These are phyloP conservation scores for Tetrapisispora fleetii DNA, from an alignment of 805 yeast genomes.

Conservation along the genomic window DNA sequence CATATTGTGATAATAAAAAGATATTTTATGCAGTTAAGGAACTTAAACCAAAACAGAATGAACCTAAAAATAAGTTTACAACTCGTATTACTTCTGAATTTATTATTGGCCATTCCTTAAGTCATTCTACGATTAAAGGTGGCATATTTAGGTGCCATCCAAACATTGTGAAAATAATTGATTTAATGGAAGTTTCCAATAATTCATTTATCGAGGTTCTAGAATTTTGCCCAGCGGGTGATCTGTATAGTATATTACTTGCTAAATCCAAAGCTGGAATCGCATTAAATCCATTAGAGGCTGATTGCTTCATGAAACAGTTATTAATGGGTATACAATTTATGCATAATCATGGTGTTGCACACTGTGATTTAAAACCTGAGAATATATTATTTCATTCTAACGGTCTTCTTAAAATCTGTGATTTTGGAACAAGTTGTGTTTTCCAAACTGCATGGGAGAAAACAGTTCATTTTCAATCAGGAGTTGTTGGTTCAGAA, in stretches of 20 bases:
- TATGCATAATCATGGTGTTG: constrained; percentile 86
- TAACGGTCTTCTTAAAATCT: constrained; percentile 55
- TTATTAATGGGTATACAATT: constrained; percentile 70
- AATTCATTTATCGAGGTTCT: constrained; percentile 77
- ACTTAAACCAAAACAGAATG: constrained; percentile 72
- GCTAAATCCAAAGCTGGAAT: constrained; percentile 36
- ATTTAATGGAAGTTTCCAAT: constrained; percentile 55
- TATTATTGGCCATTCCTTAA: constrained; percentile 72
- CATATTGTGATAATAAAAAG: constrained; percentile 58
- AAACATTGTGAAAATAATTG: constrained; percentile 71
- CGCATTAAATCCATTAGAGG: constrained; percentile 52
- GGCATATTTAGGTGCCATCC: constrained; percentile 22
- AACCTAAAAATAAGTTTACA: constrained; percentile 84
- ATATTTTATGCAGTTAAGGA: constrained; percentile 84
- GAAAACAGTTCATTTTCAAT: constrained; percentile 50
- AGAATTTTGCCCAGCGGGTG: constrained; percentile 90
- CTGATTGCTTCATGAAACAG: constrained; percentile 87
- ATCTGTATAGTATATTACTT: constrained; percentile 49
- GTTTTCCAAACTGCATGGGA: constrained; percentile 92
- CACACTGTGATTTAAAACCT: constrained; percentile 88
- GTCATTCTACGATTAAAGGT: constrained; percentile 20
- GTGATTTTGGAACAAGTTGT: constrained; percentile 87
- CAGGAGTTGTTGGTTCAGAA: constrained; percentile 77
- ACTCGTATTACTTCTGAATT: constrained; percentile 85
- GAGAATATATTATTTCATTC: constrained; percentile 70